Conservation (phyloP, 768 basidiomycete species). For the Xerocomus brunneocitrinus region DNA sequence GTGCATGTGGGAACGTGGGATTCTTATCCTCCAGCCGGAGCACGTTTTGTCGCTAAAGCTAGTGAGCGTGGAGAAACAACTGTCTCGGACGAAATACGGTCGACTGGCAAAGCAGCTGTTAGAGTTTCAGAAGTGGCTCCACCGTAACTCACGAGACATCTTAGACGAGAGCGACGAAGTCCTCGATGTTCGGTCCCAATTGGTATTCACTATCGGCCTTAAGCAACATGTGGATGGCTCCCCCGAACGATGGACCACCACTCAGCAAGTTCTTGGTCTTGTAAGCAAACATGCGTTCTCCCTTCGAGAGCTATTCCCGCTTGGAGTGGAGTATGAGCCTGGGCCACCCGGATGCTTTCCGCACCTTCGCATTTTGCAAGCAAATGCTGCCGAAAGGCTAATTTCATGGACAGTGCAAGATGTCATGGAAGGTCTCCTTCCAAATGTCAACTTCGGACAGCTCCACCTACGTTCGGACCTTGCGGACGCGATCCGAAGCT, state of each 20-base stretch:
- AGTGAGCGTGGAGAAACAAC: slow-evolving; percentile 38
- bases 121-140: slow-evolving; percentile 24
- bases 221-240: slow-evolving; percentile 26
- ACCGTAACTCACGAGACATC: slow-evolving; percentile 24
- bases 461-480: not conserved
- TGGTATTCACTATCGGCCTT: slow-evolving; percentile 34
- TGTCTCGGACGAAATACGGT: not conserved
- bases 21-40: slow-evolving; percentile 51
- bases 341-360: slow-evolving; percentile 7
- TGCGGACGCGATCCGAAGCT: slow-evolving; percentile 9
- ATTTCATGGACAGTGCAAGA: slow-evolving; percentile 5
- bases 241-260: slow-evolving; percentile 34
- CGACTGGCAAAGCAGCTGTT: slow-evolving; percentile 20
- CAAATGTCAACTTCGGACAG: slow-evolving; percentile 2
- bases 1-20: slow-evolving; percentile 37
- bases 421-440: slow-evolving; percentile 5
- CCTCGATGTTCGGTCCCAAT: slow-evolving; percentile 34
- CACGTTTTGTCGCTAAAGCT: slow-evolving; percentile 50
- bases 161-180: slow-evolving; percentile 31
- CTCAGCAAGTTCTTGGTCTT: slow-evolving; percentile 28
- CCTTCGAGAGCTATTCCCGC: slow-evolving; percentile 4
- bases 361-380: slow-evolving; percentile 10
- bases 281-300: slow-evolving; percentile 15
- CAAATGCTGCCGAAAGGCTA: slow-evolving; percentile 1
- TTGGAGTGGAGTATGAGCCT: slow-evolving; percentile 8